Conservation (phyloP, 805 yeast species). For the Suhomyces vadensis region DNA sequence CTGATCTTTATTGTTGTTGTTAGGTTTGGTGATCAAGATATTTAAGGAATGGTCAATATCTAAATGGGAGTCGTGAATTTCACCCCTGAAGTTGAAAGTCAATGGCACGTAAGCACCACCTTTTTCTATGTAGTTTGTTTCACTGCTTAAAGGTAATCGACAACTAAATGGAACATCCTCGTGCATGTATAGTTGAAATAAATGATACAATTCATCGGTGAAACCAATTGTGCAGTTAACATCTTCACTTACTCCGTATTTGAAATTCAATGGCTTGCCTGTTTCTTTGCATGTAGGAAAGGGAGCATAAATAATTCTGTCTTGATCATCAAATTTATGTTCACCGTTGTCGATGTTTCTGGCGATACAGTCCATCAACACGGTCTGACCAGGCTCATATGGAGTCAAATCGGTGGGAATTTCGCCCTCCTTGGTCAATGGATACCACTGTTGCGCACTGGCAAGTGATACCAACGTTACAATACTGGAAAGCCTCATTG, state of each 20-base stretch:
- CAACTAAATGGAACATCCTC: conserved; percentile 78
- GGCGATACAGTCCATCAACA: conserved; percentile 59
- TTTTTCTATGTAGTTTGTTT: conserved; percentile 40
- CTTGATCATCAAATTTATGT: conserved; percentile 66
- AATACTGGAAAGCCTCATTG: conserved; percentile 2
- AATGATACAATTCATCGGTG: conserved; percentile 65
- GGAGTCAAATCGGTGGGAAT: conserved; percentile 38
- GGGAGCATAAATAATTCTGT: conserved; percentile 54
- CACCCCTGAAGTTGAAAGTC: conserved; percentile 64
- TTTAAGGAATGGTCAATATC: conserved; percentile 64
- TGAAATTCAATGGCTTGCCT: conserved; percentile 55
- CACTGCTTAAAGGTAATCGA: conserved; percentile 53
- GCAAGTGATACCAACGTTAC: conserved; percentile 6
- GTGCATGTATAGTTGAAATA: conserved; percentile 74
- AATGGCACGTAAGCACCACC: conserved; percentile 57
- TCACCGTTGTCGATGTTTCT: conserved; percentile 76
- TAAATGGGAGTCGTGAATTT: conserved; percentile 63
- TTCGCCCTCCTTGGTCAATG: conserved; percentile 38
- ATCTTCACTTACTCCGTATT: conserved; percentile 53
- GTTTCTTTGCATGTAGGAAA: conserved; percentile 70
- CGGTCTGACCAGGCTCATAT: conserved; percentile 39
- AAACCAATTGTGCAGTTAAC: conserved; percentile 61
- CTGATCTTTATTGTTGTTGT: conserved; percentile 25
- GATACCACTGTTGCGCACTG: conserved; percentile 32
- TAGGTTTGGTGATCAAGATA: conserved; percentile 46